Base-by-base conservation (phyloP, 1,139 yeast genomes). In the Kodamaea anthophila region DNA sequence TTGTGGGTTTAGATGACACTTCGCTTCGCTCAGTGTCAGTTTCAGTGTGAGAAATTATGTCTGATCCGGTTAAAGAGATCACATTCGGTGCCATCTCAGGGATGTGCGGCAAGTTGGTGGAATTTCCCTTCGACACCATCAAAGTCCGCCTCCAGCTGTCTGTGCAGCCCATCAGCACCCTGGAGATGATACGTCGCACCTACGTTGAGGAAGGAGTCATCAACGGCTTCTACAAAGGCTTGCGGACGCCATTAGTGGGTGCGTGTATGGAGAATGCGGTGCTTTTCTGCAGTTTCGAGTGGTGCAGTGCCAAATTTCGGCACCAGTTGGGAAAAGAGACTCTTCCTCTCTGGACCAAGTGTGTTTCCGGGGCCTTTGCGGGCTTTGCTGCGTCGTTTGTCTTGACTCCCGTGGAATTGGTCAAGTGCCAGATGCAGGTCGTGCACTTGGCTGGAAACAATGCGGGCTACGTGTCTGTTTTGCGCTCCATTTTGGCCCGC, bases 81-180 rank as follows among this genome's bases (percentile, higher is more conserved):
- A 39, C 58, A 3, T 60, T 39, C 38, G 80, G 79, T 8, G 76
- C 78, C 3, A 46, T 65, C 3, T 61, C 96, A 1, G 97, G 97
- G 6, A 80, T 85, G 39, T 58, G 76, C 7, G 96, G 96, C 3
- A 88, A 88, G 49, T 49, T 83, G 19, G 72, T 88, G 5, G 97
- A 88, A 54, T 87, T 78, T 46, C 97, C 97, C 1, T 85, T 88
- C 43, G 97, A 88, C 49, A 88, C 97, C 1, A 71, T 87, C 30
- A 88, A 88, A 53, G 97, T 88, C 3, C 64, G 96, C 33, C 64
- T 88, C 19, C 97, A 88, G 54, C 75, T 94, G 1, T 18, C 29
- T 5, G 26, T 23, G 12, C 16, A 18, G 4, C 10, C 26, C 11
- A 38, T 43, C 0, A 74, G 81, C 1, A 78, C 93, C 0, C 26